Evolutionary conservation across 2,329 filamentous ascomycete genomes (phyloP).

Genomic region (Pseudocercospora musae): DNA sequence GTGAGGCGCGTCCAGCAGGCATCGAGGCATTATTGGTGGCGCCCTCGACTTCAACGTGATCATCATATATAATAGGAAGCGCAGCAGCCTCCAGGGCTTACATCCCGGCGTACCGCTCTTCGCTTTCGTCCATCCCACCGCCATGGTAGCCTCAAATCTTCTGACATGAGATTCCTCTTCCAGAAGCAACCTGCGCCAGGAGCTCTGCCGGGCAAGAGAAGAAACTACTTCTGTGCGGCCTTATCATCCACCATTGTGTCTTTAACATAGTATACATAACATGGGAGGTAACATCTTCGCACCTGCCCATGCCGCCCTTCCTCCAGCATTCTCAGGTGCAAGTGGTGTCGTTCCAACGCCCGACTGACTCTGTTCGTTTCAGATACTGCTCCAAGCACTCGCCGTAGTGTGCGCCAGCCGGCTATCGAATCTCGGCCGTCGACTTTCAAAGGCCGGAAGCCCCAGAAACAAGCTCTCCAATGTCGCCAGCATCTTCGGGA

Average conservation of each 20-base stretch:
- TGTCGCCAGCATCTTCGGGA: slow-evolving; percentile 37
- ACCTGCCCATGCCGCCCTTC: background rate
- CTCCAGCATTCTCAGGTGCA: background rate
- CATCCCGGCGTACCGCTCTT: background rate
- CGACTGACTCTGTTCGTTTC: background rate
- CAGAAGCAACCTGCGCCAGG: background rate
- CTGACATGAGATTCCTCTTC: background rate
- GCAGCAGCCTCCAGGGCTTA: background rate
- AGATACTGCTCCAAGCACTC: background rate
- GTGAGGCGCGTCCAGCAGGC: background rate
- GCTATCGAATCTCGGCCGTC: background rate
- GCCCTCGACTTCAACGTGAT: background rate
- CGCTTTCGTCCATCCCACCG: too few species aligned
- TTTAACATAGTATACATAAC: background rate
- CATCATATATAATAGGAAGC: background rate
- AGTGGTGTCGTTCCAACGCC: background rate
- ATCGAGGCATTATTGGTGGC: background rate
- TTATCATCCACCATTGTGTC: background rate
- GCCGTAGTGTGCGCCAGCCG: background rate
- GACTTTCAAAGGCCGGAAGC: slow-evolving; percentile 18
- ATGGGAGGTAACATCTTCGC: background rate
- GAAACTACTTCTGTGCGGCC: background rate
- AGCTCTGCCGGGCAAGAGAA: background rate
- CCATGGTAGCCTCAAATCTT: background rate
- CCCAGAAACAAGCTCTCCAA: slow-evolving; percentile 15